Evolutionary conservation across 768 basidiomycete species (phyloP).

Genomic region (Lactarius indigo): DNA sequence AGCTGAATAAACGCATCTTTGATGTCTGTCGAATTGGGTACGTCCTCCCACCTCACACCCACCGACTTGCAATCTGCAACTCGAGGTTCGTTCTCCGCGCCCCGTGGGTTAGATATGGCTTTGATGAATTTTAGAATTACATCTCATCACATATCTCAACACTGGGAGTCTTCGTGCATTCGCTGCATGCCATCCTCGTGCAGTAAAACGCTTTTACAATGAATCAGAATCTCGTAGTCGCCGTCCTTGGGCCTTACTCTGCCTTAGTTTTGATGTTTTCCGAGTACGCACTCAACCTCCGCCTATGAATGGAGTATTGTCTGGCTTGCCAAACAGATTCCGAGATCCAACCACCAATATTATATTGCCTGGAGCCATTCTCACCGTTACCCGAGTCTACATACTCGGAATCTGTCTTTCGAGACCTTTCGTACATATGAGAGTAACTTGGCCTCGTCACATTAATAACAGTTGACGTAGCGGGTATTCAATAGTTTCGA

Average conservation of each 20-base stretch:
- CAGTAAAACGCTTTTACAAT: neutral
- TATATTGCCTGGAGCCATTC: neutral
- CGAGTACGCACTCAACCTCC: neutral
- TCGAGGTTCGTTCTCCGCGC: neutral
- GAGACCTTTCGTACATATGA: neutral
- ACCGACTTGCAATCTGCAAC: neutral
- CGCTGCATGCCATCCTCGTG: no score
- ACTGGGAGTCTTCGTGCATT: no score
- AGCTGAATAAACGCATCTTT: neutral
- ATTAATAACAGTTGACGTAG: neutral
- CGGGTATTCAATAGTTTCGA: no score
- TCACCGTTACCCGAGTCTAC: neutral
- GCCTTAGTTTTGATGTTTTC: neutral
- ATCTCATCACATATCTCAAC: neutral
- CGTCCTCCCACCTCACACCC: no score
- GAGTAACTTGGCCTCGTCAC: neutral
- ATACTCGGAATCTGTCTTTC: neutral
- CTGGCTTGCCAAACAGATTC: neutral
- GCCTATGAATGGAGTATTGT: neutral
- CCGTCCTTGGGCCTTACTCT: neutral
- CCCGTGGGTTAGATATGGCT: neutral
- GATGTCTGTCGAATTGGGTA: neutral
- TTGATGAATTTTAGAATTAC: neutral
- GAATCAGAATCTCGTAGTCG: neutral
- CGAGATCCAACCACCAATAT: neutral